Base-by-base conservation (phyloP, 768 basidiomycete genomes). In the Mycena maculata region DNA sequence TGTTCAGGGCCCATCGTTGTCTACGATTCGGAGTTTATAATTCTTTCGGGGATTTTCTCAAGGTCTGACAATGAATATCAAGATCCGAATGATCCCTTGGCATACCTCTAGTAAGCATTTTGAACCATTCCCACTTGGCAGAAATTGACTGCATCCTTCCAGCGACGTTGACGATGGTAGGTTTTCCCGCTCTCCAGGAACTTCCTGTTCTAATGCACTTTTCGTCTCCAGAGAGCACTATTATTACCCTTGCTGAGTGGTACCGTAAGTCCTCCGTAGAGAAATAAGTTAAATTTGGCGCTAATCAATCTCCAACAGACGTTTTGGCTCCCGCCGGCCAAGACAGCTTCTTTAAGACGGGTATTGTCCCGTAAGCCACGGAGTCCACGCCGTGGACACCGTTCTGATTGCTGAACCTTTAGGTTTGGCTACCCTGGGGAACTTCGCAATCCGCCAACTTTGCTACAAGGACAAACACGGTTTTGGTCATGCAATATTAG, bases 151-250 rank as follows among this genome's bases (percentile, higher is more conserved):
- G 23, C 2, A 15, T 5, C 11, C 22, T 1, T 39, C 13, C 53
- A 70, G 69, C 67, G 83, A 84, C 48, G 73, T 82, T 8, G 83
- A 84, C 62, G 77, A 84, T 67, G 82, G 79, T 78, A 50, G 48
- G 63, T 60, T 13, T 36, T 13, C 28, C 56, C 33, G 49, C 16
- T 10, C 36, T 45, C 16, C 48, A 12, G 20, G 6, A 22, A 5
- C 7, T 30, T 9, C 18, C 38, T n/a, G 28, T 47, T n/a, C 73
- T 71, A 42, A 68, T 53, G 15, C 27, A 55, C 47, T 60, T 27
- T 27, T 44, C 33, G 33, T 22, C 42, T 59, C 13, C 59, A 79
- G 77, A 57, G 36, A 55, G 71, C 20, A 79, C 79, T 25, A 72
- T 86, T 41, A 82, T 86, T 42, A 78, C 78, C 13, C 71, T 77